Conservation (phyloP, 2,329 filamentous ascomycete genomes). For the Colletotrichum sp. region DNA sequence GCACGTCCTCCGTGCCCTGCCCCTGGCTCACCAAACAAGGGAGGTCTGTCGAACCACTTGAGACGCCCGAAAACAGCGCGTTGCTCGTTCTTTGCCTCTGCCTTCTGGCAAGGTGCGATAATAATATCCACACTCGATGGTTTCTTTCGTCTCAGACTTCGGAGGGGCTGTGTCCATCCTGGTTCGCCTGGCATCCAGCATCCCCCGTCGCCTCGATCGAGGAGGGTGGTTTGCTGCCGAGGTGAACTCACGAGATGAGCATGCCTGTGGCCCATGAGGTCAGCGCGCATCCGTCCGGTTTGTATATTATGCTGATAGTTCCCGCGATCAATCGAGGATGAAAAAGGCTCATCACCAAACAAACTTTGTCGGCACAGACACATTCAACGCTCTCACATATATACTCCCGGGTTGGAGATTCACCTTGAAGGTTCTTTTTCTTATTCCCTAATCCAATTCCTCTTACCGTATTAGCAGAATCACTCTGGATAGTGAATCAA, state of each 20-base stretch:
- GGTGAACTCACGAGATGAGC: background rate
- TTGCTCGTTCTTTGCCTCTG: background rate
- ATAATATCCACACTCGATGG: conserved; percentile 10
- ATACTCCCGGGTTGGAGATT: conserved; percentile 12
- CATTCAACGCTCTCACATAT: background rate
- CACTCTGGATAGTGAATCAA: conserved; percentile 20
- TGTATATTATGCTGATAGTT: conserved; percentile 12
- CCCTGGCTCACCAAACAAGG: background rate
- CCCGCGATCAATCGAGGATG: background rate
- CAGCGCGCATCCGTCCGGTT: background rate
- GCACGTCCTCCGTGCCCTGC: background rate
- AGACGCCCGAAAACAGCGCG: conserved; percentile 6
- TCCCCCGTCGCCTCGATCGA: background rate
- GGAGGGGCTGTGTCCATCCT: background rate
- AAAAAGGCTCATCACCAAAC: background rate
- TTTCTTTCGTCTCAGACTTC: conserved; percentile 9
- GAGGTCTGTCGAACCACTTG: conserved; percentile 4
- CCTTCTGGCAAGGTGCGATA: background rate
- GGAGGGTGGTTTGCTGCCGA: conserved; percentile 7
- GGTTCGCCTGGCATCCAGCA: background rate
- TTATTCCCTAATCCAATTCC: background rate
- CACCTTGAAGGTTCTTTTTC: rapidly evolving
- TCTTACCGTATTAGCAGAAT: background rate
- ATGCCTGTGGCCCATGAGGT: background rate
- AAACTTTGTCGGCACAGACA: conserved; percentile 11